Base-by-base conservation (phyloP, 371 early-diverging fungal species). In the Zychaea mexicana region DNA sequence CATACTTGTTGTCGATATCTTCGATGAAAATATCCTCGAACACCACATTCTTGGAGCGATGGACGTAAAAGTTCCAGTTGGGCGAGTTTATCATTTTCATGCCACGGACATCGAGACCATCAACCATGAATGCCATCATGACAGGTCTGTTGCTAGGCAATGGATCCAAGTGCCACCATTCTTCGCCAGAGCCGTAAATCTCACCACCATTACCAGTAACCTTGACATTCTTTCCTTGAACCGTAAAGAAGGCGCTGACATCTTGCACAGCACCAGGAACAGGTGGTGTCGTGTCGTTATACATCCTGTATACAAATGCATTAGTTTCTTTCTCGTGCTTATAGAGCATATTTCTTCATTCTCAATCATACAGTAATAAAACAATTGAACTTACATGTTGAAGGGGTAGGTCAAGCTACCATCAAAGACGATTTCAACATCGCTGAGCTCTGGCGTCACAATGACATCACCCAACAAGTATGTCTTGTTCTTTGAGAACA, bases 61-160 rank as follows among this genome's bases (percentile, higher is more conserved):
- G 55, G 2, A 68, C 56, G 36, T 63, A 65, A 49, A 66, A 63
- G 65, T 65, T 57, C 66, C 66, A 64, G 32, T 69, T 66, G 22
- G 65, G 61, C 5, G 69, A 69, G 38, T 69, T 69, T 8, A 69
- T 36, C 24, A 65, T 31, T 2, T 31, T 21, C 26, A 61, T 26
- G 7, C 67, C 22, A 17, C 46, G 53, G 26, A 65, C 66, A 56
- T 62, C 57, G 2, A 60, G 38, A 10, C 39, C 33, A 45, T 60
- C 57, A 24, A 65, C 69, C 58, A 52, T 58, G 53, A 65, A 64
- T 15, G 47, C 49, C 68, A 65, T 68, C 65, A 68, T 63, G 7
- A 68, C 56, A 4, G 68, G 68, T n/a, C 68, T 60, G n/a, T 68
- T 64, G 13, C 57, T 52, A 4, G 64, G 65, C 2, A 62, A 24